Evolutionary conservation across 306 rosid species (phyloP).

Genomic region (Trifolium subterraneum): DNA sequence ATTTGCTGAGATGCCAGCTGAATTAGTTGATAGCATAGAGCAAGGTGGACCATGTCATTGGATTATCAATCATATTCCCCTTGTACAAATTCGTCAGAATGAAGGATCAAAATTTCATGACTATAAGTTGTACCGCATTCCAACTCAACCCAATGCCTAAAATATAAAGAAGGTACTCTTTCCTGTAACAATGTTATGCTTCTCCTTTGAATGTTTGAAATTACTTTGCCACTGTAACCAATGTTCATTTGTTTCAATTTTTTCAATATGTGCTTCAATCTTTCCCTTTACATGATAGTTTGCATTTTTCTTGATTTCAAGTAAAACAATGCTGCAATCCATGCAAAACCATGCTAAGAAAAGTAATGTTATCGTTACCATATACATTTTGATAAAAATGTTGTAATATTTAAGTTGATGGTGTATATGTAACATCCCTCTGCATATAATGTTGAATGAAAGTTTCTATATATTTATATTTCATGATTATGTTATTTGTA

Average conservation of each 20-base stretch:
- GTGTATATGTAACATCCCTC: not conserved
- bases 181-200: not conserved
- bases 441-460: too few species aligned
- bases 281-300: not conserved
- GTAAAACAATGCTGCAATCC: not conserved
- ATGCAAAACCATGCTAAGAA: not conserved
- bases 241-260: too few species aligned
- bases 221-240: too few species aligned
- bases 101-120: slow-evolving; percentile 21
- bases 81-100: not conserved
- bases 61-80: slow-evolving; percentile 19
- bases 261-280: too few species aligned
- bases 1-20: slow-evolving; percentile 36
- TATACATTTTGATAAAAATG: too few species aligned
- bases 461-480: too few species aligned
- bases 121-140: slow-evolving; percentile 29
- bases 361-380: too few species aligned
- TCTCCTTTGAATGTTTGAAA: not conserved
- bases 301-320: not conserved
- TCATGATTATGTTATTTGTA: not conserved
- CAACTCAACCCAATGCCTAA: not conserved
- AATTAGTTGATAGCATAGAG: slow-evolving; percentile 33
- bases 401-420: too few species aligned
- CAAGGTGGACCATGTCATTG: not conserved
- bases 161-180: not conserved